phyloP scores from a whole-genome alignment of 805 yeast species.

The Brettanomyces bruxellensis region DNA sequence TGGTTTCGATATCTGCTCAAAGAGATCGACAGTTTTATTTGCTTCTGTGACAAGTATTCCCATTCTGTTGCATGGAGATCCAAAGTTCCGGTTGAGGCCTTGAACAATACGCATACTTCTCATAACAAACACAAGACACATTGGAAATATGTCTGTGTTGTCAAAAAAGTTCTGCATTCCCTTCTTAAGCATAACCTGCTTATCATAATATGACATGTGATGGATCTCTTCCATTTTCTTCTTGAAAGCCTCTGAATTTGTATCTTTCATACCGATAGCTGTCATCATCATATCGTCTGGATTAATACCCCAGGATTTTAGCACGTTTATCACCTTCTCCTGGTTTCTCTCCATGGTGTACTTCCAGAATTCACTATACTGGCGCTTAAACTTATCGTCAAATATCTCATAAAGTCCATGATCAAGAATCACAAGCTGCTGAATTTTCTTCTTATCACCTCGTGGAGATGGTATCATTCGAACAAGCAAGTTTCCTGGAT shows the following conservation, averaged over 20 bases:
- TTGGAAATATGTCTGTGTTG: constrained; percentile 59
- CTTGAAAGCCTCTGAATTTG: constrained; percentile 24
- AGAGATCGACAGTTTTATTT: constrained; percentile 14
- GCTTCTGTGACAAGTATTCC: constrained; percentile 56
- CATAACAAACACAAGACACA: constrained; percentile 54
- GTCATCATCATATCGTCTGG: constrained; percentile 53
- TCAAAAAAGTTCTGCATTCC: constrained; percentile 46
- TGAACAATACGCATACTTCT: constrained; percentile 71
- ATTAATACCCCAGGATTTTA: constrained; percentile 60
- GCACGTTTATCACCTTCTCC: constrained; percentile 37
- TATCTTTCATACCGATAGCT: constrained; percentile 13
- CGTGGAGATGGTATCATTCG: constrained; percentile 20
- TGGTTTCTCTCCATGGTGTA: constrained; percentile 45
- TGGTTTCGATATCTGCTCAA: background rate
- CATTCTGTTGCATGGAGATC: constrained; percentile 68
- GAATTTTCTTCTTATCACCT: constrained; percentile 12
- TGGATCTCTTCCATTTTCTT: constrained; percentile 17
- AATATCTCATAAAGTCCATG: constrained; percentile 64
- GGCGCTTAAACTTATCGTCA: constrained; percentile 37
- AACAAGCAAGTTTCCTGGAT: constrained; percentile 68
- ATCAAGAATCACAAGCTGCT: constrained; percentile 60
- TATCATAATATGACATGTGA: constrained; percentile 29
- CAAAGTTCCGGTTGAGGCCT: constrained; percentile 53
- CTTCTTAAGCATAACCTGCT: constrained; percentile 34
- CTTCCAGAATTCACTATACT: constrained; percentile 59